Evolutionary conservation across 1,284 basidiomycete genomes (phyloP), one percentile per base, ranked within the genome.

Genomic region (Boletus austroedulis): DNA sequence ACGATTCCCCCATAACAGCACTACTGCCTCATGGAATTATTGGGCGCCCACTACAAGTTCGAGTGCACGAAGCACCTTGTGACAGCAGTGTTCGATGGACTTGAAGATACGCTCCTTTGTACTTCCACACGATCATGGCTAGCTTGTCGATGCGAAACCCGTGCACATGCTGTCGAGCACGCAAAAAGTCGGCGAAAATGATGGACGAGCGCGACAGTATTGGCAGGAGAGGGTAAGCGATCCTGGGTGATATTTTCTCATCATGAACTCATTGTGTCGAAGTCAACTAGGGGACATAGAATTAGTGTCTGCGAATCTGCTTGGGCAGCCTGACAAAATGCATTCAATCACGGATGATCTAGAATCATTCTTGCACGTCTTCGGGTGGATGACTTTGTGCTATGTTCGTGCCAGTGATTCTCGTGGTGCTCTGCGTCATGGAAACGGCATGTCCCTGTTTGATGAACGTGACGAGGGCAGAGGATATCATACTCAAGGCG

Each of bases 1-100:
- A 26, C 9, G 24, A 29, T 58, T 10, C 50, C 43, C 4, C 57
- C 51, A 4, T 50, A 28, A 21, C 57, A 58, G 19, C 52, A 58
- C 26, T 58, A 55, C 26, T 47, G 52, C 14, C 52, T 58, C 47
- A 49, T 14, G 34, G 36, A 17, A 29, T 32, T 14, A n/a, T 51
- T 11, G 50, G 50, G 4, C 32, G 38, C 3, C 38, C 26, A 2
- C 40, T 52, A 12, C 50, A 15, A 26, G 23, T 53, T 53, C 5
- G 24, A 34, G 5, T 36, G 29, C 24, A 45, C 31, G 31, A 53
- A 45, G 34, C 43, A 34, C 5, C 43, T 53, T 11, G 52, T 28
- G 7, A 36, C 6, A 3, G 43, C 19, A 0, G 24, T 53, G 7
- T 15, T 34, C 6, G 24, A 53, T 5, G 43, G 31, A 5, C 17